Conservation (phyloP, 2,329 filamentous ascomycete genomes). For the Xylariaceae sp. region DNA sequence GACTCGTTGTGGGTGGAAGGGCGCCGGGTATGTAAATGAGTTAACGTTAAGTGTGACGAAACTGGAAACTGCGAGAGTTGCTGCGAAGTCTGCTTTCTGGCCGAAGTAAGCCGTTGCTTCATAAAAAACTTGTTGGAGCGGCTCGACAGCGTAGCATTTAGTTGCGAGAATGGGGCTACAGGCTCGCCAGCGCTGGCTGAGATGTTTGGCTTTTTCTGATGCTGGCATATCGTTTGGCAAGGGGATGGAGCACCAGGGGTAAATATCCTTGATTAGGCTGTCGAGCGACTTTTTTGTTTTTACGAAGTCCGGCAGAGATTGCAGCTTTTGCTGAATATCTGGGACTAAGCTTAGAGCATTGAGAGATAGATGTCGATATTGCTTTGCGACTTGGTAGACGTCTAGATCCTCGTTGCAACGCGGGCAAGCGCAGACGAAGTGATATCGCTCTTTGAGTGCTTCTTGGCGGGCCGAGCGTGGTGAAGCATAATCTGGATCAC, state of each 20-base stretch:
- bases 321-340: conserved; percentile 32
- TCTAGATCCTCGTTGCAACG: conserved; percentile 50
- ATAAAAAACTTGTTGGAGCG: conserved; percentile 42
- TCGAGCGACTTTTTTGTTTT: conserved; percentile 21
- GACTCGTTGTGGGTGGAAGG: conserved; percentile 48
- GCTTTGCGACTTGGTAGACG: conserved; percentile 48
- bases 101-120: conserved; percentile 44
- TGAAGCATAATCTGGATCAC: conserved; percentile 40
- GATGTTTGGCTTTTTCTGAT: conserved; percentile 18
- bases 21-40: conserved; percentile 46
- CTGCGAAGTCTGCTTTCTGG: conserved; percentile 38
- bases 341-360: conserved; percentile 45
- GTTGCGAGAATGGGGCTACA: conserved; percentile 37
- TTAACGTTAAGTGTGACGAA: conserved; percentile 46
- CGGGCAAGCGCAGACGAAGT: conserved; percentile 49
- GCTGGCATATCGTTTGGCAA: conserved; percentile 2
- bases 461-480: conserved; percentile 40
- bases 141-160: conserved; percentile 46
- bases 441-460: conserved; percentile 43
- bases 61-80: conserved; percentile 44
- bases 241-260: conserved; percentile 24
- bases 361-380: conserved; percentile 38
- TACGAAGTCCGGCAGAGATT: conserved; percentile 29
- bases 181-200: conserved; percentile 34
- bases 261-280: conserved; percentile 29